Evolutionary conservation across 2,329 filamentous ascomycete species (phyloP), one percentile per base, ranked within the genome.

Genomic region (Capronia coronata): DNA sequence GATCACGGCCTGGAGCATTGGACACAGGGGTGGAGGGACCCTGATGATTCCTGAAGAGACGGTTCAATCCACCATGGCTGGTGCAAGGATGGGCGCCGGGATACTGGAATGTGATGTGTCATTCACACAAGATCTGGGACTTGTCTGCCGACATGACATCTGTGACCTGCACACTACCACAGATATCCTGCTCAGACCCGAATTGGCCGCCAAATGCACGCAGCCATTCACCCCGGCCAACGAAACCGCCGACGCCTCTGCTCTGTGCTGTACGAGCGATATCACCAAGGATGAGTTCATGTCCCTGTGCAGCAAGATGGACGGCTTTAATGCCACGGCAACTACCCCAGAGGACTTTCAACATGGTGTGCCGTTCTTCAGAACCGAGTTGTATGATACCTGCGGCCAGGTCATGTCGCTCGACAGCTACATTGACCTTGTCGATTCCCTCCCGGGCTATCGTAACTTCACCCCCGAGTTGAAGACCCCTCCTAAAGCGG

Each of bases 221-320:
- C 63, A 66, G 45, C 80, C 79, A 0, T 86, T 86, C 65, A 66
- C 64, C n/a, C 77, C 82, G 0, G 75, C 78, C 3, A 64, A 65
- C 13, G 67, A 72, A 54, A 77, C 74, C 45, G 67, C 65, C 3
- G 61, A 70, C 1, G 83, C 83, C 1, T 72, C 68, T 13, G 83
- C 82, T 10, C 78, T 77, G 57, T 87, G 83, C 72, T 87, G 83
- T 72, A 86, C 83, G 2, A 80, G 75, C 59, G 84, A 87, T 62
- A 78, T 87, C 61, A 86, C 83, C 1, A 68, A 83, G 29, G 72
- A 72, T 39, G 84, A 87, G 66, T 86, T 79, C 72, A 78, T 80
- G 65, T 71, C 74, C 3, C 75, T 87, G 3, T 87, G 83, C 67
- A 76, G 76, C 61, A 86, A 85, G 68, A 85, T 84, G 80, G 83